Evolutionary conservation across 1,284 basidiomycete species (phyloP).

Genomic region (Apiotrichum laibachii): DNA sequence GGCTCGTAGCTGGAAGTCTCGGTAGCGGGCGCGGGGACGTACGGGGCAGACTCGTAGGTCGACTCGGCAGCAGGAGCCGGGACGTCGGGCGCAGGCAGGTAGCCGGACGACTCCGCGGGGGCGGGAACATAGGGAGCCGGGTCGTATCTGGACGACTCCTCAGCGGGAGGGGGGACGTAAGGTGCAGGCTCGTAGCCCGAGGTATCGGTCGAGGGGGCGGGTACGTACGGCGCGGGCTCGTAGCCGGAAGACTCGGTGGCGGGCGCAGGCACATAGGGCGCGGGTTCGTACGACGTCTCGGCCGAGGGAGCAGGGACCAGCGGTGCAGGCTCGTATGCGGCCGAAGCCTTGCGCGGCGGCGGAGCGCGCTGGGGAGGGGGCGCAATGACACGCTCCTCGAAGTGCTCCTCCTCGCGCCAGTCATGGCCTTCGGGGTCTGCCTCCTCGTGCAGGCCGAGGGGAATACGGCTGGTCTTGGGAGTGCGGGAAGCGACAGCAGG

Average conservation of each 20-base stretch:
- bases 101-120: not conserved
- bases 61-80: not conserved
- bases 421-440: conserved; percentile 19
- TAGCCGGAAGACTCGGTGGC: not conserved
- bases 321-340: no score
- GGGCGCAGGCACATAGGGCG: not conserved
- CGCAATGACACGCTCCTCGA: not conserved
- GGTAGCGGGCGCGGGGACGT: not conserved
- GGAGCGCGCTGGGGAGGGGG: no score
- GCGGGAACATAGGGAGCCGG: not conserved
- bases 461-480: no score
- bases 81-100: not conserved
- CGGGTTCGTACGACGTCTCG: not conserved
- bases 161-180: not conserved
- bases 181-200: conserved; percentile 3
- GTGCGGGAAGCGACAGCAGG: not conserved
- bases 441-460: conserved; percentile 10
- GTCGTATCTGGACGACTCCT: conserved; percentile 2
- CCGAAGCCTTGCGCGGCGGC: no score
- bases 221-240: conserved; percentile 7
- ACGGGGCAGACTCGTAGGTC: not conserved
- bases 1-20: not conserved
- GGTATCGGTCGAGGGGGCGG: not conserved
- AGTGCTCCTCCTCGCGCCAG: not conserved
- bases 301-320: no score